These are phyloP conservation scores for Pythium rishiriense DNA, from an alignment of 352 stramenopile species.

Conservation along the genomic window DNA sequence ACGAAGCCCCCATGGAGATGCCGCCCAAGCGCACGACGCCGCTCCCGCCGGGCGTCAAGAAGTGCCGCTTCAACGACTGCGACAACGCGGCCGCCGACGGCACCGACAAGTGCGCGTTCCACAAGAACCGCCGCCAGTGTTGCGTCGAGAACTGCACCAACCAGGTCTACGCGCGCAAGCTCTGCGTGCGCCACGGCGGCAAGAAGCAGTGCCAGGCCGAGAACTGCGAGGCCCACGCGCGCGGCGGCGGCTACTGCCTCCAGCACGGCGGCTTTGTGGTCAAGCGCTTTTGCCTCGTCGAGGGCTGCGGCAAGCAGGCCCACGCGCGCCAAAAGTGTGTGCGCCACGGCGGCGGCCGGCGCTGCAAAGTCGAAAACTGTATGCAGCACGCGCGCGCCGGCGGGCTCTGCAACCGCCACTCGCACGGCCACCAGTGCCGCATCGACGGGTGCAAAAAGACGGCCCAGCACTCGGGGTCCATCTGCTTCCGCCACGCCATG, in stretches of 20 bases:
- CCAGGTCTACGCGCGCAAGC: slow-evolving; percentile 80
- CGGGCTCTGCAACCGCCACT: slow-evolving; percentile 76
- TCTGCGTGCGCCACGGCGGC: slow-evolving; percentile 79
- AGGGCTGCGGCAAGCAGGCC: slow-evolving; percentile 77
- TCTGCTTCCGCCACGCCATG: slow-evolving; percentile 79
- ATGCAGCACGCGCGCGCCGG: slow-evolving; percentile 74
- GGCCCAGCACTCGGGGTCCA: slow-evolving; percentile 73
- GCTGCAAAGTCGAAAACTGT: slow-evolving; percentile 72
- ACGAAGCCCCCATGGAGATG: slow-evolving; percentile 15
- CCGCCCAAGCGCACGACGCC: slow-evolving; percentile 14
- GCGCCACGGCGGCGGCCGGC: slow-evolving; percentile 63
- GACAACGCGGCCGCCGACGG: slow-evolving; percentile 70
- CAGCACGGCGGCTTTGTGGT: slow-evolving; percentile 81
- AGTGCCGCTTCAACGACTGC: slow-evolving; percentile 84
- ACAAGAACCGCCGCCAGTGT: slow-evolving; percentile 83
- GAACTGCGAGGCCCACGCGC: slow-evolving; percentile 70
- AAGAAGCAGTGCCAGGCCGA: slow-evolving; percentile 82
- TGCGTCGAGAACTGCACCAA: slow-evolving; percentile 82
- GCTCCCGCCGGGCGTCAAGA: slow-evolving; percentile 37
- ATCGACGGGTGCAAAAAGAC: slow-evolving; percentile 83
- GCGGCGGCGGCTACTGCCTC: slow-evolving; percentile 71
- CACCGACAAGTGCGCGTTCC: slow-evolving; percentile 78
- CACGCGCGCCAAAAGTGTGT: slow-evolving; percentile 79
- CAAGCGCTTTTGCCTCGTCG: slow-evolving; percentile 82
- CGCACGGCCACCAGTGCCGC: slow-evolving; percentile 68